Percentiles rank a stretch among this genome's conserved stretches.
Evolutionary conservation across 2,329 filamentous ascomycete species (phyloP).

Genomic region (Scedosporium aurantiacum): DNA sequence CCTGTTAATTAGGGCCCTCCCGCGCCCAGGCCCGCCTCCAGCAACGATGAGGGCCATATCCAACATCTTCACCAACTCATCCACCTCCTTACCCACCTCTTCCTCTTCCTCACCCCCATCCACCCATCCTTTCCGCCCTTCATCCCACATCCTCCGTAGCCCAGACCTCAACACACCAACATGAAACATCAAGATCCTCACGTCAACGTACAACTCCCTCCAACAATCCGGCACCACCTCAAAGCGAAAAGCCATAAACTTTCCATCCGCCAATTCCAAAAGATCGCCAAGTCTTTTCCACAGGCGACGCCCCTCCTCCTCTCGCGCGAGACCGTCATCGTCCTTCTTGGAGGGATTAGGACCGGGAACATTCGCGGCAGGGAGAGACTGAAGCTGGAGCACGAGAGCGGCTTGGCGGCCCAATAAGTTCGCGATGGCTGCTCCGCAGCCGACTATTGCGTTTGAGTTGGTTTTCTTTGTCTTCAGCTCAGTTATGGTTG

Average conservation of each 20-base stretch:
- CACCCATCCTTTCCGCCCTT: neutral
- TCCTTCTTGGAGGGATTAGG: neutral
- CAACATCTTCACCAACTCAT: slow-evolving; percentile 50
- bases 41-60: slow-evolving; percentile 61
- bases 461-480: neutral
- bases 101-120: slow-evolving; percentile 1
- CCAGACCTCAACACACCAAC: slow-evolving; percentile 15
- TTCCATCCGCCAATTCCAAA: slow-evolving; percentile 47
- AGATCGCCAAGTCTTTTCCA: slow-evolving; percentile 42
- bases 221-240: slow-evolving; percentile 56
- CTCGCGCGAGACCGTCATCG: neutral
- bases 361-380: too few species aligned
- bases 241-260: slow-evolving; percentile 60
- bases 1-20: slow-evolving; percentile 9
- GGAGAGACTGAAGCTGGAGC: slow-evolving; percentile 13
- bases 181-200: slow-evolving; percentile 52
- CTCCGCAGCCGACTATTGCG: slow-evolving; percentile 3
- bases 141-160: neutral
- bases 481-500: neutral
- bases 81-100: slow-evolving; percentile 24
- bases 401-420: slow-evolving; percentile 17
- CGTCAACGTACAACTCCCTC: slow-evolving; percentile 61
- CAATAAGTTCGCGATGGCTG: slow-evolving; percentile 18
- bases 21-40: slow-evolving; percentile 20
- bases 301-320: slow-evolving; percentile 17